Evolutionary conservation across 352 stramenopile genomes (phyloP), one percentile per base, ranked within the genome.

Genomic region (Pythium rhizo-oryzae): DNA sequence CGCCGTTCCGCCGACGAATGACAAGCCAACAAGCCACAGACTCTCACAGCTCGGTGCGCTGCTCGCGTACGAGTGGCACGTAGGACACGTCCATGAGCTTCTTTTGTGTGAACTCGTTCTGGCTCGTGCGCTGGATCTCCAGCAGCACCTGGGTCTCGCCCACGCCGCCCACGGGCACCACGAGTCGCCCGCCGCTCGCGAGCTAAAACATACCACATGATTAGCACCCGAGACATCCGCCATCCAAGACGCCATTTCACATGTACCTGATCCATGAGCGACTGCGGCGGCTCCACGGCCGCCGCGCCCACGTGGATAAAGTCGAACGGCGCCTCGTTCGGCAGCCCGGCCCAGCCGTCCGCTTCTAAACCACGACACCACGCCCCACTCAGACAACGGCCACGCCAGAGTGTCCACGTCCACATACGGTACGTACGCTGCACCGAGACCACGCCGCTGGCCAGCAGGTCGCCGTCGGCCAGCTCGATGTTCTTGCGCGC

Each of bases 251-350:
- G 28, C 28, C 28, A 33, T 33, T 33, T 33, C 28, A 33, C 28
- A 33, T 33, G 2, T 33, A 33, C 76, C 76, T 99, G 95, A 19
- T 88, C 76, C 73, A 98, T 89, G 16, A 99, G 73, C 19, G 89
- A 79, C 59, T 77, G 68, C 0, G 97, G 97, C 19, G 98, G 86
- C 43, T 83, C 81, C 8, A 85, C 80, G 6, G 97, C 97, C 3
- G 97, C 97, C 4, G 97, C 97, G 0, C 97, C 97, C 0, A 99
- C 97, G 78, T 99, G 96, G 69, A 99, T 99, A 46, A 96, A 98
- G 78, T 99, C 84, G 68, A 97, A 99, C 12, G 97, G 97, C 33
- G 79, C 91, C 61, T 92, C 76, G 28, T 93, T 90, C 4, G 83
- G 79, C 64, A 97, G 78, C 13, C 97, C 97, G 37, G 92, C 77